Evolutionary conservation across 352 stramenopile genomes (phyloP).

Genomic region (Phytophthora pisi): DNA sequence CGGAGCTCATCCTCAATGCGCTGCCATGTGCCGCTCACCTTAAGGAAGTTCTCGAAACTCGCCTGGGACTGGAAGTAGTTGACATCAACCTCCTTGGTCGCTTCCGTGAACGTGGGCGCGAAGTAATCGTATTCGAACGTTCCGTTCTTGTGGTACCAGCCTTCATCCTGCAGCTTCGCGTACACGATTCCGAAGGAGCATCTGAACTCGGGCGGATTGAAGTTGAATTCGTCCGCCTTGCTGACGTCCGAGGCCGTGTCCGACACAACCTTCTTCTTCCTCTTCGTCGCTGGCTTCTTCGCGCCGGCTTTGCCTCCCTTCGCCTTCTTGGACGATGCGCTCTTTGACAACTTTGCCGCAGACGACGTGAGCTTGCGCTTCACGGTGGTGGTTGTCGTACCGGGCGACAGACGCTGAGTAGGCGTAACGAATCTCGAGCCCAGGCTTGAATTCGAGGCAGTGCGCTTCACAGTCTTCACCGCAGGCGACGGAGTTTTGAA

Average conservation of each 20-base stretch:
- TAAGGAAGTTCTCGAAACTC: constrained; percentile 64
- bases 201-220: constrained; percentile 64
- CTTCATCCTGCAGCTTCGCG: constrained; percentile 55
- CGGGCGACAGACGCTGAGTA: constrained; percentile 27
- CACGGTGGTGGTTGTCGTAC: constrained; percentile 10
- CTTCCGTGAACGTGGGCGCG: constrained; percentile 61
- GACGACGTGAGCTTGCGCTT: constrained; percentile 44
- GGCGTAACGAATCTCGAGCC: constrained; percentile 34
- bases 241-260: constrained; percentile 13
- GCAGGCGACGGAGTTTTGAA: constrained; percentile 51
- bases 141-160: constrained; percentile 63
- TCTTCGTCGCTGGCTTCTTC: constrained; percentile 36
- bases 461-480: constrained; percentile 41
- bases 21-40: constrained; percentile 60
- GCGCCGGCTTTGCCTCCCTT: constrained; percentile 36
- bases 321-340: constrained; percentile 25
- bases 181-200: constrained; percentile 78
- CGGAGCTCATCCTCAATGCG: constrained; percentile 62
- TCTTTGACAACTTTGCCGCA: constrained; percentile 24
- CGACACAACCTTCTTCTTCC: constrained; percentile 25
- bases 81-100: constrained; percentile 51
- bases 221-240: constrained; percentile 46
- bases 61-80: constrained; percentile 76
- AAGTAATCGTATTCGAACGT: constrained; percentile 88
- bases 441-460: constrained; percentile 15